Base-by-base conservation (phyloP, 2,329 filamentous ascomycete species). In the Pestalotiopsis fici region DNA sequence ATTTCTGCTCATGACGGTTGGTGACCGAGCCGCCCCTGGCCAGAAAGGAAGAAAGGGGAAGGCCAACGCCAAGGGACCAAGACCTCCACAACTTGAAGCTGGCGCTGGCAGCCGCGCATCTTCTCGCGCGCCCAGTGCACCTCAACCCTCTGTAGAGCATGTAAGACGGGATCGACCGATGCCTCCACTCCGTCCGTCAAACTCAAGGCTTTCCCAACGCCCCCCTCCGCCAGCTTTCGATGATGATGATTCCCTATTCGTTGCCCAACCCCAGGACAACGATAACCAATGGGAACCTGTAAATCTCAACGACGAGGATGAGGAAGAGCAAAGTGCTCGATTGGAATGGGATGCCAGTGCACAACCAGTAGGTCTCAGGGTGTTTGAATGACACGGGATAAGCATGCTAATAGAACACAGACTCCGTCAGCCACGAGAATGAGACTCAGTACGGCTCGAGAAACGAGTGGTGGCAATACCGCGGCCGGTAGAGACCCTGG, bases 1-100 rank as follows among this genome's bases (percentile, higher is more conserved):
- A 71, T 95, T 94, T 72, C 91, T 94, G 56, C 85, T 95, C 68
- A 95, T 94, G 92, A 95, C 93, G 1, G 89, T 92, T 9, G 93
- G 92, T 15, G 91, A 94, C 71, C 83, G 85, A 67, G 83, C 80
- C 31, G 85, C 83, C 59, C 78, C 82, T 4, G 77, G 76, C 12
- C 84, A 84, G 68, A 86, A 83, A 74, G 81, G 81, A 57, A 86
- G 83, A 70, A 86, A 76, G 68, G 64, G 74, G 6, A 75, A 76
- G 31, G 70, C 74, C 21, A 78, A 82, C 68, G 77, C 79, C 59
- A 87, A 83, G 71, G 76, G 78, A 35, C 74, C 78, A 25, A 73
- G 77, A 15, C 76, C 77, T 3, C 82, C 83, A 15, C 81, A 80
- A 59, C 78, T 88, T 37, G 85, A 87, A 70, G 82, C 85, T 50